Conservation (phyloP, 139 green algal genomes). For the Pseudopediastrum boryanum region DNA sequence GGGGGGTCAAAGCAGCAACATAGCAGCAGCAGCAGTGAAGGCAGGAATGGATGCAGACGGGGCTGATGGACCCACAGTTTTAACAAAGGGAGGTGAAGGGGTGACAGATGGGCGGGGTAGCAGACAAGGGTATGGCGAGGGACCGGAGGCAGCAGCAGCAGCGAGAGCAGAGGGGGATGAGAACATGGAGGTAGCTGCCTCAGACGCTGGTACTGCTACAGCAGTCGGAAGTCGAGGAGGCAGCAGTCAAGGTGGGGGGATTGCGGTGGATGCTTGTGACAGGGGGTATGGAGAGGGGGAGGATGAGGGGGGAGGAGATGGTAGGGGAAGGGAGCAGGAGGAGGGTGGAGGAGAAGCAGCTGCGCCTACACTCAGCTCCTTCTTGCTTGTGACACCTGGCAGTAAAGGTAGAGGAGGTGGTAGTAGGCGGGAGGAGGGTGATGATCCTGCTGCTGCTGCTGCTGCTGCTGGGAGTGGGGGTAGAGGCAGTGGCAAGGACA, state of each 20-base stretch:
- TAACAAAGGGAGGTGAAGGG: too few species aligned
- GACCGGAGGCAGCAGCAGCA: too few species aligned
- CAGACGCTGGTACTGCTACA: neutral
- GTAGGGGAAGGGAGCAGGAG: neutral
- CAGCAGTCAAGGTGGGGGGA: neutral
- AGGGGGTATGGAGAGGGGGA: neutral
- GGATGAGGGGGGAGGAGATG: conserved; percentile 6
- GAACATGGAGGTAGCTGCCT: too few species aligned
- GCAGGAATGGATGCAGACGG: neutral
- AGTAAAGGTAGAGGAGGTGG: neutral
- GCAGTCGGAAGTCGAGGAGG: neutral
- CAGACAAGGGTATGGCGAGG: too few species aligned
- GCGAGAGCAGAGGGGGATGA: too few species aligned
- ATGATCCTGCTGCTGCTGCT: neutral
- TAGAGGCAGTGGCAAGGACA: too few species aligned
- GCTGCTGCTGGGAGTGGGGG: too few species aligned
- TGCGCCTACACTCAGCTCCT: neutral
- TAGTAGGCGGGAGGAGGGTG: neutral
- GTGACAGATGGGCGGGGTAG: too few species aligned
- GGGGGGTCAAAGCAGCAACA: too few species aligned
- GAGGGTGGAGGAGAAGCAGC: conserved; percentile 2
- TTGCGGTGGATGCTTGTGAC: neutral
- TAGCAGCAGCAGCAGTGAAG: neutral
- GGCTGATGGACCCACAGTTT: neutral
- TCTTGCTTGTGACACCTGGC: neutral